phyloP scores from a whole-genome alignment of 2,329 filamentous ascomycete species.

The Fusarium illudens region DNA sequence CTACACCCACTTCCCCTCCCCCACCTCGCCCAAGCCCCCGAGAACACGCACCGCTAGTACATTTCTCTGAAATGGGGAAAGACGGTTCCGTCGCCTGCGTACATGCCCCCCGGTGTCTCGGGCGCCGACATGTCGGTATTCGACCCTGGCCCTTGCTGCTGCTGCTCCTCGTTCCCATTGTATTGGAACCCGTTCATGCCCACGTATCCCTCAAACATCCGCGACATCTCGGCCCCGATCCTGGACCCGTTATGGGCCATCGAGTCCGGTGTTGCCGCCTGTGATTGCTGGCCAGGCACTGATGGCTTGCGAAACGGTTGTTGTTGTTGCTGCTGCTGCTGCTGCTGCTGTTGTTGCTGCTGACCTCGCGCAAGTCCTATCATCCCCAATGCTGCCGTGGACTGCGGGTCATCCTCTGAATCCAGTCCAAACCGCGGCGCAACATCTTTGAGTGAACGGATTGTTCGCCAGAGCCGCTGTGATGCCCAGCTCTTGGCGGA shows the following conservation, averaged over 20 bases:
- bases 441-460: slow-evolving; percentile 75
- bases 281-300: slow-evolving; percentile 39
- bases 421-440: slow-evolving; percentile 73
- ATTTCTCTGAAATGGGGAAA: slow-evolving; percentile 51
- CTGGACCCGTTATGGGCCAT: slow-evolving; percentile 56
- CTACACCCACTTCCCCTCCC: neutral
- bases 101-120: slow-evolving; percentile 35
- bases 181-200: slow-evolving; percentile 48
- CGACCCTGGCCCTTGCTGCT: slow-evolving; percentile 30
- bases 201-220: slow-evolving; percentile 54
- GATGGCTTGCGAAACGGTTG: slow-evolving; percentile 43
- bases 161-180: slow-evolving; percentile 40
- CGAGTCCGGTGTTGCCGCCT: slow-evolving; percentile 32
- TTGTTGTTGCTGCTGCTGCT: slow-evolving; percentile 43
- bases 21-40: neutral
- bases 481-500: slow-evolving; percentile 76
- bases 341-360: slow-evolving; percentile 42
- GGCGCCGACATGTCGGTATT: slow-evolving; percentile 37
- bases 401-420: slow-evolving; percentile 58
- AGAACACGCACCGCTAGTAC: slow-evolving; percentile 41
- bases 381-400: slow-evolving; percentile 63
- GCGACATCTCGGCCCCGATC: slow-evolving; percentile 64
- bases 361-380: slow-evolving; percentile 59
- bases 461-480: slow-evolving; percentile 76
- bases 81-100: slow-evolving; percentile 45